Conservation (phyloP, 2,329 filamentous ascomycete genomes). For the Decorospora gaudefroyi region DNA sequence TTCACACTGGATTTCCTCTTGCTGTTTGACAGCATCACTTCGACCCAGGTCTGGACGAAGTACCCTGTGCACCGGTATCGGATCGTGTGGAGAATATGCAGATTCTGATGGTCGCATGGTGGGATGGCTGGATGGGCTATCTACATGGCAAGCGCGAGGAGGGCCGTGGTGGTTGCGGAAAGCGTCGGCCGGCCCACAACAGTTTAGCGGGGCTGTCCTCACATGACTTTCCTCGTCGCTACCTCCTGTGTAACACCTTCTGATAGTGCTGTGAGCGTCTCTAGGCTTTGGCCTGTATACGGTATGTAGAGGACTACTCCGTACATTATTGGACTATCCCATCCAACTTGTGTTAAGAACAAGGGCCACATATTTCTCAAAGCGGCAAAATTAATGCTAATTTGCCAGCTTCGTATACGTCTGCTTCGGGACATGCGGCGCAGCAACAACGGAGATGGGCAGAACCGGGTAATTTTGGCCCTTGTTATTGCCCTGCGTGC, state of each 20-base stretch:
- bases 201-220: too few species aligned
- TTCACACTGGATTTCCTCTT: slow-evolving; percentile 5
- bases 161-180: slow-evolving; percentile 23
- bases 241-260: too few species aligned
- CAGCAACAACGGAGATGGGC: slow-evolving; percentile 4
- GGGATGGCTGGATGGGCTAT: too few species aligned
- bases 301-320: too few species aligned
- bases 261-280: too few species aligned
- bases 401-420: not conserved
- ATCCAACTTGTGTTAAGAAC: not conserved
- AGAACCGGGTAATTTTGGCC: slow-evolving; percentile 4
- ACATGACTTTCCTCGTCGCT: too few species aligned
- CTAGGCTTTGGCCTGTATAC: too few species aligned
- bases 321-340: too few species aligned
- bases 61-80: slow-evolving; percentile 23
- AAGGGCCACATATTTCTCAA: not conserved
- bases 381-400: slow-evolving; percentile 12
- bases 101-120: slow-evolving; percentile 11
- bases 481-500: slow-evolving; percentile 3
- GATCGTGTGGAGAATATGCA: slow-evolving; percentile 11
- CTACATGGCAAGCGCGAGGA: slow-evolving; percentile 14
- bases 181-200: slow-evolving; percentile 23
- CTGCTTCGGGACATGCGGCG: not conserved
- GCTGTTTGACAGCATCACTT: slow-evolving; percentile 14
- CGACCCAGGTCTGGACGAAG: slow-evolving; percentile 12